Evolutionary conservation across 192 early-diverging fungal species (phyloP), one percentile per base, ranked within the genome.

Genomic region (Pilobolus umbonatus): DNA sequence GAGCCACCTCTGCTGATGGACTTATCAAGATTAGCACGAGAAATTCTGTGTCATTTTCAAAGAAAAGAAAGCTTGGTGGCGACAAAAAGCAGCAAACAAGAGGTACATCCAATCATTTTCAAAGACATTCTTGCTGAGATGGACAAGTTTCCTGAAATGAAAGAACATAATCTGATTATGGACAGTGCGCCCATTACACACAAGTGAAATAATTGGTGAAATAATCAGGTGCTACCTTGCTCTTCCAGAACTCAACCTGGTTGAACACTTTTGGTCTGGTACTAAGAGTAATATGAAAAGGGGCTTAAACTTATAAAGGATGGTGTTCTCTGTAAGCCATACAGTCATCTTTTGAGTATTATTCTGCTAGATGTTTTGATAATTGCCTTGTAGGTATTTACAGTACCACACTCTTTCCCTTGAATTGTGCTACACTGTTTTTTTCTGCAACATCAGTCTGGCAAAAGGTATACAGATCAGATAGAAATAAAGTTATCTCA

Each of bases 241-340:
- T 67, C 65, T 28, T n/a, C 44, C 58, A 22, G 57, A 59, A 38
- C 54, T 67, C 4, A 67, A 61, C 39, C 65, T 59, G 19, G 57
- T 57, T 11, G 59, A 67, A 49, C 48, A 67, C 10, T 67, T 56
- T 22, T 61, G 59, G 65, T 61, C 58, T 7, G 39, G 24, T 42
- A 24, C 43, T 28, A 35, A 35, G 34, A 35, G 34, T 35, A 35
- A 11, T 35, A 11, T 35, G 34, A 35, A 35, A 35, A 35, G 11
- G 34, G 11, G 5, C 5, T 35, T 35, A 11, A 8, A 8, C 34
- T 11, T 35, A 5, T 35, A 35, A 35, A 5, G 34, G 11, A 8
- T 35, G 34, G 6, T 8, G 34, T 8, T 35, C 6, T 11, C 11
- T 8, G 34, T 35, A 35, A 35, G 34, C 34, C 11, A 8, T 11